Conservation (phyloP, 768 basidiomycete species). For the Russula vinacea region DNA sequence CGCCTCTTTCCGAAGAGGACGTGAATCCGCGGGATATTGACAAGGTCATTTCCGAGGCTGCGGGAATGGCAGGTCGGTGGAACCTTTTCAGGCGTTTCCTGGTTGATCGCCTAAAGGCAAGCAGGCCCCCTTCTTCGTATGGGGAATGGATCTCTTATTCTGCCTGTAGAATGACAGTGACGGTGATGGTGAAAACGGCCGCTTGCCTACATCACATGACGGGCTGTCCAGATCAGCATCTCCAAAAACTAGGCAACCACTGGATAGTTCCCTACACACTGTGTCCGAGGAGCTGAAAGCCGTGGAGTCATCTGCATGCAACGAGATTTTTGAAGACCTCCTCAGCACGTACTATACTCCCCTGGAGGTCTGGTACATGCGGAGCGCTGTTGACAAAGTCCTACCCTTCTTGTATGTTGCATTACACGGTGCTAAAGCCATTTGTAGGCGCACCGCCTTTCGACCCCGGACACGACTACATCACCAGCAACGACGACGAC, state of each 20-base stretch:
- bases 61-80: slow-evolving; percentile 92
- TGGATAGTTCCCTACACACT: slow-evolving; percentile 5
- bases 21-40: slow-evolving; percentile 91
- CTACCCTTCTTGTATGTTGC: slow-evolving; percentile 11
- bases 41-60: slow-evolving; percentile 79
- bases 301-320: slow-evolving; percentile 53
- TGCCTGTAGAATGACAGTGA: slow-evolving; percentile 10
- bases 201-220: not conserved
- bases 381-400: slow-evolving; percentile 85
- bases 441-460: slow-evolving; percentile 79
- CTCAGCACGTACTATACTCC: slow-evolving; percentile 78
- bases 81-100: slow-evolving; percentile 86
- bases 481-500: slow-evolving; percentile 65
- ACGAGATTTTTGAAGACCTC: slow-evolving; percentile 60
- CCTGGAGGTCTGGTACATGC: slow-evolving; percentile 88
- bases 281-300: slow-evolving; percentile 30
- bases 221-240: slow-evolving; percentile 1
- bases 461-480: slow-evolving; percentile 66
- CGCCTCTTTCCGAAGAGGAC: slow-evolving; percentile 46
- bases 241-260: slow-evolving; percentile 1
- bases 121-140: slow-evolving; percentile 16
- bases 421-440: not conserved
- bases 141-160: not conserved
- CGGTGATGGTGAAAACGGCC: slow-evolving; percentile 1
- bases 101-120: slow-evolving; percentile 64